Percentiles rank a stretch among this genome's conserved stretches.
These are phyloP conservation scores for Scedosporium aurantiacum DNA, from an alignment of 2,329 filamentous ascomycete genomes.

Conservation along the genomic window DNA sequence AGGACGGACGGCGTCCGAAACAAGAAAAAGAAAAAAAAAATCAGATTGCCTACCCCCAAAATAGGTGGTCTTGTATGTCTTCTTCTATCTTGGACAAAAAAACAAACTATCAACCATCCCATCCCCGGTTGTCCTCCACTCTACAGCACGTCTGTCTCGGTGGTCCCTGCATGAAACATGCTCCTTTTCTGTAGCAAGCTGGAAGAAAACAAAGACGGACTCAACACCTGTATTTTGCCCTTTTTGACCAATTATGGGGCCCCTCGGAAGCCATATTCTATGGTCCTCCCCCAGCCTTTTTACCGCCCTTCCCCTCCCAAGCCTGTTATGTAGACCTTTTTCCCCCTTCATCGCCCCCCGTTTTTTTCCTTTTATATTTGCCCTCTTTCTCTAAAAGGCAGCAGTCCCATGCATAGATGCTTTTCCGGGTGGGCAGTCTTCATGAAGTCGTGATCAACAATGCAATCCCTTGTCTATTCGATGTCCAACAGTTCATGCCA, in stretches of 20 bases:
- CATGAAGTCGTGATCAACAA: background rate
- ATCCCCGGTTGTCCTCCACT: background rate
- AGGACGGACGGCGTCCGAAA: background rate
- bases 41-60: background rate
- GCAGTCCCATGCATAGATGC: background rate
- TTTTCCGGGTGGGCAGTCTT: background rate
- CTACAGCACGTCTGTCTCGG: background rate
- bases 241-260: background rate
- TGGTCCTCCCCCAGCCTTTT: no score
- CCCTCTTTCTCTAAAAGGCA: background rate
- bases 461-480: slow-evolving; percentile 1
- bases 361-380: background rate
- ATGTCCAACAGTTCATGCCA: background rate
- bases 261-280: background rate
- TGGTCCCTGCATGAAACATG: background rate
- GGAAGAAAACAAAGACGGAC: background rate
- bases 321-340: background rate
- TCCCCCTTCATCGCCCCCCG: background rate
- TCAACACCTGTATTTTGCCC: background rate
- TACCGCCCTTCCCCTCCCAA: background rate
- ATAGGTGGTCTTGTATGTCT: background rate
- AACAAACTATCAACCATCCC: background rate
- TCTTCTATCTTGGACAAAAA: background rate
- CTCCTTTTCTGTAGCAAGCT: background rate
- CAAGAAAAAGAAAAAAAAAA: background rate